These are phyloP conservation scores for Stentor roeselii DNA, from an alignment of 73 alveolate species.

Conservation along the genomic window DNA sequence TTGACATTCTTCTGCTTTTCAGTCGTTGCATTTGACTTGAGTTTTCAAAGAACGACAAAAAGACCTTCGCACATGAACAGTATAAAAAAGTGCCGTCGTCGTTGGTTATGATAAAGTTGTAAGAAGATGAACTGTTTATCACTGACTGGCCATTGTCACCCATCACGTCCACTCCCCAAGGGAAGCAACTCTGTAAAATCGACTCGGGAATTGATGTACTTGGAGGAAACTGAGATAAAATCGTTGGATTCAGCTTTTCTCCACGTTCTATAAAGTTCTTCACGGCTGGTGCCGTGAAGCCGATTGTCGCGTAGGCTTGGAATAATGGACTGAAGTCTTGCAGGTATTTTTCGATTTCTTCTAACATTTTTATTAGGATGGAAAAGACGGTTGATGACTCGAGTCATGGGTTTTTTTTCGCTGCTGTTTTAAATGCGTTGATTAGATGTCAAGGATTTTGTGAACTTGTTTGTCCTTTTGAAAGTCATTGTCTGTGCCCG, in stretches of 20 bases:
- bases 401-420: no score
- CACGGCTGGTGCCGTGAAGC: not conserved
- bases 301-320: not conserved
- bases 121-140: not conserved
- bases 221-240: conserved; percentile 25
- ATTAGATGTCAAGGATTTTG: no score
- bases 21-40: not conserved
- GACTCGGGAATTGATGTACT: not conserved
- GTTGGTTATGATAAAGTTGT: not conserved
- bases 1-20: not conserved
- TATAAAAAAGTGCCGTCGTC: not conserved
- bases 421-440: no score
- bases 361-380: not conserved
- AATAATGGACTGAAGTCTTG: not conserved
- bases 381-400: no score
- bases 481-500: no score
- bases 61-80: not conserved
- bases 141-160: not conserved
- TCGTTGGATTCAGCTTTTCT: conserved; percentile 4
- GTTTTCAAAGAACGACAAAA: not conserved
- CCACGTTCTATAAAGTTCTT: not conserved
- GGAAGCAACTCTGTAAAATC: not conserved
- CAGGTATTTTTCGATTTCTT: conserved; percentile 18
- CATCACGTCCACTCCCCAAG: not conserved
- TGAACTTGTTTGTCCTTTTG: no score